These are phyloP conservation scores for Blepharisma undulans DNA, from an alignment of 169 alveolate species.

Conservation along the genomic window DNA sequence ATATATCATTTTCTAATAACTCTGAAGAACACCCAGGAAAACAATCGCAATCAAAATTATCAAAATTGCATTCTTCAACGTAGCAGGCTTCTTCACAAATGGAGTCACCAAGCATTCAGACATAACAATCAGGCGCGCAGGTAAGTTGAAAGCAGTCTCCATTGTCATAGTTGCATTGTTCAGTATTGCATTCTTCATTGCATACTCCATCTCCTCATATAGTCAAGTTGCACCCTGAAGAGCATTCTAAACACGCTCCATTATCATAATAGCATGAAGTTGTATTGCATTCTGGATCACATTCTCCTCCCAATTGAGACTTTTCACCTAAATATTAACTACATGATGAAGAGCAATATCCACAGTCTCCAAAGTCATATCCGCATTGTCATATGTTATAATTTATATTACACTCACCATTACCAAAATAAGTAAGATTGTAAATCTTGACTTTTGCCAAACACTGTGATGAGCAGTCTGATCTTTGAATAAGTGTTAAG, in stretches of 20 bases:
- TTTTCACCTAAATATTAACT: neutral
- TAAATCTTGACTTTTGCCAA: neutral
- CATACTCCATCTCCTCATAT: neutral
- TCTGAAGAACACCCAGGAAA: neutral
- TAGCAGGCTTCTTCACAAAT: neutral
- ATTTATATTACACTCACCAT: neutral
- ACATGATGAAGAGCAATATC: neutral
- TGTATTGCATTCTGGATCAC: neutral
- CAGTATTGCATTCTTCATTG: neutral
- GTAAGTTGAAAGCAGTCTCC: neutral
- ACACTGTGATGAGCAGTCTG: neutral
- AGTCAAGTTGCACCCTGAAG: neutral
- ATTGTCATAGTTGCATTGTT: constrained; percentile 5
- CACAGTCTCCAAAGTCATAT: constrained; percentile 16
- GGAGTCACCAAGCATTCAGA: neutral
- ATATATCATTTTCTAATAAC: neutral
- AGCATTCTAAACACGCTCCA: neutral
- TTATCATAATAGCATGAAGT: neutral
- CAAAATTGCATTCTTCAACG: neutral
- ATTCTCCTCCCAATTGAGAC: neutral
- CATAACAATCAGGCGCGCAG: neutral
- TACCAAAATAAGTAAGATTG: no score
- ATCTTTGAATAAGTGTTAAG: neutral
- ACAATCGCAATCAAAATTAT: neutral
- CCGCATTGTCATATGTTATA: neutral